Conservation (phyloP, 2,329 filamentous ascomycete species). For the Arthrocladium fulminans region DNA sequence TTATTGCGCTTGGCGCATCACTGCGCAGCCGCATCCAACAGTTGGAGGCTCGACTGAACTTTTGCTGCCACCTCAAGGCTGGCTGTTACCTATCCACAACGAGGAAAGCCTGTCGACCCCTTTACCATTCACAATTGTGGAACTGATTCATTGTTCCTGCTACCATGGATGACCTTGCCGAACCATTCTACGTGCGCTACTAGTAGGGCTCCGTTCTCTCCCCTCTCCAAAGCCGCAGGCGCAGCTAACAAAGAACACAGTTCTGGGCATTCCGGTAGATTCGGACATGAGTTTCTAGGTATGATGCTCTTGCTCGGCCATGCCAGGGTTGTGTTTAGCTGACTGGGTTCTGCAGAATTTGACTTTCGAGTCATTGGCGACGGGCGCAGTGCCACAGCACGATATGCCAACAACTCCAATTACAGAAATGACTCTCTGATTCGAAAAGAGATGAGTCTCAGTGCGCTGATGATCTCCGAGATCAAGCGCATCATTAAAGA, state of each 20-base stretch:
- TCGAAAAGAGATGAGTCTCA: slow-evolving; percentile 99
- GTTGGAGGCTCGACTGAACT: no score
- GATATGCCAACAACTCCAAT: slow-evolving; percentile 99
- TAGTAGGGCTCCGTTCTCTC: slow-evolving; percentile 61
- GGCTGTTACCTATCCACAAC: no score
- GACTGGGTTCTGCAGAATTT: slow-evolving; percentile 61
- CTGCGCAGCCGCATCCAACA: no score
- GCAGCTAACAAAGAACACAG: slow-evolving; percentile 47
- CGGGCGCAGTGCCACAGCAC: slow-evolving; percentile 81
- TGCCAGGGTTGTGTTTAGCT: slow-evolving; percentile 1
- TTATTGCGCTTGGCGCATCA: no score
- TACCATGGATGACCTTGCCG: slow-evolving; percentile 58
- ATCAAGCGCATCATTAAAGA: slow-evolving; percentile 96
- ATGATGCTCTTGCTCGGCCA: no score
- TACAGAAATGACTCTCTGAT: slow-evolving; percentile 98
- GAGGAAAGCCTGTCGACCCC: no score
- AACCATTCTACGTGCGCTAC: slow-evolving; percentile 92
- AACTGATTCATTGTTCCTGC: background rate
- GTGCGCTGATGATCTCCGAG: slow-evolving; percentile 78
- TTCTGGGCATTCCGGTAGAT: slow-evolving; percentile 93
- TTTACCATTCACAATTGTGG: background rate
- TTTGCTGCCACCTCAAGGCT: no score
- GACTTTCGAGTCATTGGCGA: slow-evolving; percentile 90
- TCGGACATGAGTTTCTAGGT: slow-evolving; percentile 98
- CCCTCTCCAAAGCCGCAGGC: slow-evolving; percentile 27